Evolutionary conservation across 176 grass and related monocot genomes (phyloP).

Genomic region (Hsuehochloa calcarea): DNA sequence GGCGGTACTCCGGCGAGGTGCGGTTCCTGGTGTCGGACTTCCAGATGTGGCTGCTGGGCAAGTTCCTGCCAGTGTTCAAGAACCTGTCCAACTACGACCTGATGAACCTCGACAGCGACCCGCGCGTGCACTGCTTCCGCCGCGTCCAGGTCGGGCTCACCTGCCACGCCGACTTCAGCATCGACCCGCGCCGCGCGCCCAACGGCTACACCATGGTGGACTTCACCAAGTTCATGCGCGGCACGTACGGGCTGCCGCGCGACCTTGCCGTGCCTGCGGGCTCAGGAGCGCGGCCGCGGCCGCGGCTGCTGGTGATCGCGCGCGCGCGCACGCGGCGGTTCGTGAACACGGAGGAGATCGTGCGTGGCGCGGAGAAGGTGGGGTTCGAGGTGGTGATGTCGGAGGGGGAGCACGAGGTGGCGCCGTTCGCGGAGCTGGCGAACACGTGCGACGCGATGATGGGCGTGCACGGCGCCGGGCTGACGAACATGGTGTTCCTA

Average conservation of each 20-base stretch:
- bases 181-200: conserved; percentile 60
- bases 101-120: conserved; percentile 53
- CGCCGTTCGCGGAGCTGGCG: conserved; percentile 49
- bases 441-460: conserved; percentile 69
- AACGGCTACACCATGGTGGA: conserved; percentile 64
- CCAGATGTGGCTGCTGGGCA: conserved; percentile 58
- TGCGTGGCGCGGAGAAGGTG: conserved; percentile 30
- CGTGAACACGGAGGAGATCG: conserved; percentile 58
- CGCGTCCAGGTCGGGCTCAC: conserved; percentile 67
- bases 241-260: conserved; percentile 38
- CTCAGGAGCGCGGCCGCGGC: neutral
- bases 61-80: conserved; percentile 65
- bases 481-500: conserved; percentile 93
- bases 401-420: conserved; percentile 53
- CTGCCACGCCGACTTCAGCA: conserved; percentile 79
- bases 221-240: conserved; percentile 62
- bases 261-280: neutral
- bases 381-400: conserved; percentile 74
- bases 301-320: conserved; percentile 56
- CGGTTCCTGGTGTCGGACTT: conserved; percentile 61
- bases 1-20: conserved; percentile 73
- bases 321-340: conserved; percentile 55
- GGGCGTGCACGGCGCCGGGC: conserved; percentile 81
- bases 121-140: conserved; percentile 64
- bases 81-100: conserved; percentile 66